Evolutionary conservation across 495 filamentous ascomycete species (phyloP).

Genomic region (Penicillium bovifimosum): DNA sequence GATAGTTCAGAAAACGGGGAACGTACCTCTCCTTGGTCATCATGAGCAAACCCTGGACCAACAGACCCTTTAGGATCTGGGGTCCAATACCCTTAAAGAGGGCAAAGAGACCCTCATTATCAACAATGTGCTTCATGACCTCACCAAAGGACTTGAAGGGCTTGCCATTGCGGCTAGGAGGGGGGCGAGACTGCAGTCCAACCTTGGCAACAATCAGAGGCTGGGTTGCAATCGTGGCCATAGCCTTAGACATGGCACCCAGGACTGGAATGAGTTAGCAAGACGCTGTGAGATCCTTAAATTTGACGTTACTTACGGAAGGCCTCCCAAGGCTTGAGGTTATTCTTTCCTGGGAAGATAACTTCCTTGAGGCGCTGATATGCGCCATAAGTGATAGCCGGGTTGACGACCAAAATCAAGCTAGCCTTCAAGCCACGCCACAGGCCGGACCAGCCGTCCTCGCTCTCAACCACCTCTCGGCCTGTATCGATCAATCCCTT

Average conservation of each 20-base stretch:
- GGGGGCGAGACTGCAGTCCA: constrained; percentile 87
- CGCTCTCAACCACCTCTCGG: constrained; percentile 78
- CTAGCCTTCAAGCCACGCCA: constrained; percentile 97
- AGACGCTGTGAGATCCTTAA: not conserved
- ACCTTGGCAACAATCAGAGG: constrained; percentile 98
- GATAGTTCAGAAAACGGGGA: not conserved
- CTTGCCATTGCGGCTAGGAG: constrained; percentile 76
- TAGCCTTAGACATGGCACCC: constrained; percentile 85
- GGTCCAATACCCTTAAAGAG: constrained; percentile 97
- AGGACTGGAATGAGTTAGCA: constrained; percentile 54
- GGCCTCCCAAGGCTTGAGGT: constrained; percentile 78
- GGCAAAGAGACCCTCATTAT: constrained; percentile 75
- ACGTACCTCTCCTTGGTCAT: constrained; percentile 97
- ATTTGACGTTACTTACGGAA: constrained; percentile 60
- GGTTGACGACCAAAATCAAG: constrained; percentile 93
- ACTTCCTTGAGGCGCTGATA: constrained; percentile 84
- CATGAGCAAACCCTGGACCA: constrained; percentile 96
- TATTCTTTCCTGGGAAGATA: constrained; percentile 72
- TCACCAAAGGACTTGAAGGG: constrained; percentile 93
- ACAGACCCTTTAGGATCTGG: constrained; percentile 84
- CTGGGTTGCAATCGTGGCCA: constrained; percentile 91
- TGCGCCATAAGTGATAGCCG: constrained; percentile 95
- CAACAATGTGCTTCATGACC: constrained; percentile 87
- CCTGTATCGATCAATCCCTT: constrained; percentile 88
- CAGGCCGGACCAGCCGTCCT: constrained; percentile 83